Evolutionary conservation across 176 grass and related monocot genomes (phyloP).

Genomic region (Echinochloa phyllopogon): DNA sequence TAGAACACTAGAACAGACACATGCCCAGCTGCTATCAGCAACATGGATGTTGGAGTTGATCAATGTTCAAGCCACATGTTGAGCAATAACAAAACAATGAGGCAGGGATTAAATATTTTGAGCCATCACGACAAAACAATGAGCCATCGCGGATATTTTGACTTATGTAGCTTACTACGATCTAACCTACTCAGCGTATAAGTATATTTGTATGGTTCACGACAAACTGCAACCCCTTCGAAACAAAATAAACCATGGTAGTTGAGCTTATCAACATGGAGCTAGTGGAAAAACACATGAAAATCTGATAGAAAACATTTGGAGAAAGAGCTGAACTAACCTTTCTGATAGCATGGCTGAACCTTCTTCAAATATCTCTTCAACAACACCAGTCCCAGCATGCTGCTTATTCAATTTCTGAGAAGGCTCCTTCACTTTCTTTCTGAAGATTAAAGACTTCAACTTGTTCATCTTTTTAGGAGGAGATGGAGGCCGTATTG

Average conservation of each 20-base stretch:
- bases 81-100: neutral
- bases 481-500: slow-evolving; percentile 57
- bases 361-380: slow-evolving; percentile 98
- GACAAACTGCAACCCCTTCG: neutral
- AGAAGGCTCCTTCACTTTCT: slow-evolving; percentile 63
- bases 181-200: neutral
- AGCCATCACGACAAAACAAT: too few relatives aligned
- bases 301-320: neutral
- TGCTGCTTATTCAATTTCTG: slow-evolving; percentile 84
- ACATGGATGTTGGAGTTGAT: neutral
- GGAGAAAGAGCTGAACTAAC: slow-evolving; percentile 45
- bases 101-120: neutral
- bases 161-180: neutral
- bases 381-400: slow-evolving; percentile 61
- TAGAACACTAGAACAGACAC: neutral
- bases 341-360: slow-evolving; percentile 94
- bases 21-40: neutral
- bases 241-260: slow-evolving; percentile 25
- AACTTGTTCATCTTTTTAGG: slow-evolving; percentile 90
- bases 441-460: slow-evolving; percentile 76
- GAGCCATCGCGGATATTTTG: too few relatives aligned
- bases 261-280: neutral
- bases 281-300: slow-evolving; percentile 7
- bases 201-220: slow-evolving; percentile 3
- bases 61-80: neutral